phyloP scores from a whole-genome alignment of 2,329 filamentous ascomycete species.

The Cercospora zeae-maydis region DNA sequence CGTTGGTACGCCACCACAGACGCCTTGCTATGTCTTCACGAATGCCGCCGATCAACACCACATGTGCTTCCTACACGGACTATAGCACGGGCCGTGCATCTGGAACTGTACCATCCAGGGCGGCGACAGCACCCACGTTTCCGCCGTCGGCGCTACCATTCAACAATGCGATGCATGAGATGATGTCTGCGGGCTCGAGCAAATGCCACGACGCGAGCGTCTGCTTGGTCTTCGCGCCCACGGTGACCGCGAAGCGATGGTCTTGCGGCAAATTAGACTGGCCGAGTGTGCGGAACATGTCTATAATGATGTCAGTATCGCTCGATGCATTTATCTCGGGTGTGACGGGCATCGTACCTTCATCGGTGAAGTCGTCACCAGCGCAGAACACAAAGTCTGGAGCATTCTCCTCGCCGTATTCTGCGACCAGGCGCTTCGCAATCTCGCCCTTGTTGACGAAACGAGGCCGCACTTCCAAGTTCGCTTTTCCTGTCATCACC shows the following conservation, averaged over 20 bases:
- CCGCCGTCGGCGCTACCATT: constrained; percentile 34
- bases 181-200: constrained; percentile 81
- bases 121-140: constrained; percentile 31
- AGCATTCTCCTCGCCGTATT: constrained; percentile 61
- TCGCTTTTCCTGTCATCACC: constrained; percentile 95
- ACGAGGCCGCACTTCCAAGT: constrained; percentile 90
- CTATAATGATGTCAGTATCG: constrained; percentile 39
- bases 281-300: constrained; percentile 78
- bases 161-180: constrained; percentile 45
- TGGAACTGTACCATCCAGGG: constrained; percentile 30
- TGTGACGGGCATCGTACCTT: constrained; percentile 58
- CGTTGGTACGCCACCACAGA: not conserved
- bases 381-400: constrained; percentile 86
- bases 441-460: constrained; percentile 99
- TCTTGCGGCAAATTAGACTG: constrained; percentile 55
- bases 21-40: constrained; percentile 4
- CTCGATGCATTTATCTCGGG: constrained; percentile 19
- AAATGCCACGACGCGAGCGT: constrained; percentile 89
- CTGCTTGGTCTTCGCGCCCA: constrained; percentile 87
- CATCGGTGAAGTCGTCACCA: constrained; percentile 95
- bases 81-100: constrained; percentile 19
- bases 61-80: not conserved
- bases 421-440: constrained; percentile 72
- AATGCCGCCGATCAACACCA: not conserved
- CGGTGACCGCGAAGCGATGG: constrained; percentile 83